Percentiles rank a stretch among this genome's conserved stretches.
phyloP scores from a whole-genome alignment of 148 eudicot species.

The Bassia scoparia region DNA sequence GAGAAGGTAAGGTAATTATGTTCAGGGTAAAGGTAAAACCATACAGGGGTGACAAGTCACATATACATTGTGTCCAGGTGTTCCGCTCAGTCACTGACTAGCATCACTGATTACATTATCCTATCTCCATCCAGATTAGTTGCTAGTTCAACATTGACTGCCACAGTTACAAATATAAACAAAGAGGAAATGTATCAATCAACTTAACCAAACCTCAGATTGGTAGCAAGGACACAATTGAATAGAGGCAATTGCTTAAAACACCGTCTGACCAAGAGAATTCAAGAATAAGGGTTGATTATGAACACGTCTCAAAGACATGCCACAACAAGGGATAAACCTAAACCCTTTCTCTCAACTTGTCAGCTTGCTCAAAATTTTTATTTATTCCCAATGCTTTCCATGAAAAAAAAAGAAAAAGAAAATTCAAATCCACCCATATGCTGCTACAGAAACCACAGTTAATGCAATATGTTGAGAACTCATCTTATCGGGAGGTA shows the following conservation, averaged over 20 bases:
- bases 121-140: not conserved
- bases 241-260: not conserved
- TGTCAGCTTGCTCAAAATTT: too few species aligned
- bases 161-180: not conserved
- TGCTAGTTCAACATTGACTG: not conserved
- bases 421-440: too few species aligned
- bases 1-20: not conserved
- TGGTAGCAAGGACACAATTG: not conserved
- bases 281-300: not conserved
- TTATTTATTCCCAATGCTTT: too few species aligned
- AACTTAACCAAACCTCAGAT: not conserved
- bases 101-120: not conserved
- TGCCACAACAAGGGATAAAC: too few species aligned
- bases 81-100: too few species aligned
- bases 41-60: not conserved
- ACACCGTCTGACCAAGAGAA: not conserved
- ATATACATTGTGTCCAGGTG: not conserved
- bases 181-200: too few species aligned
- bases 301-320: too few species aligned
- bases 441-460: too few species aligned
- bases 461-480: too few species aligned
- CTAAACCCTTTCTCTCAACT: too few species aligned
- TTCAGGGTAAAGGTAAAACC: not conserved
- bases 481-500: too few species aligned
- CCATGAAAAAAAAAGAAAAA: too few species aligned